Base-by-base conservation (phyloP, 352 stramenopile species). In the Phytopythium cucurbitacearum region DNA sequence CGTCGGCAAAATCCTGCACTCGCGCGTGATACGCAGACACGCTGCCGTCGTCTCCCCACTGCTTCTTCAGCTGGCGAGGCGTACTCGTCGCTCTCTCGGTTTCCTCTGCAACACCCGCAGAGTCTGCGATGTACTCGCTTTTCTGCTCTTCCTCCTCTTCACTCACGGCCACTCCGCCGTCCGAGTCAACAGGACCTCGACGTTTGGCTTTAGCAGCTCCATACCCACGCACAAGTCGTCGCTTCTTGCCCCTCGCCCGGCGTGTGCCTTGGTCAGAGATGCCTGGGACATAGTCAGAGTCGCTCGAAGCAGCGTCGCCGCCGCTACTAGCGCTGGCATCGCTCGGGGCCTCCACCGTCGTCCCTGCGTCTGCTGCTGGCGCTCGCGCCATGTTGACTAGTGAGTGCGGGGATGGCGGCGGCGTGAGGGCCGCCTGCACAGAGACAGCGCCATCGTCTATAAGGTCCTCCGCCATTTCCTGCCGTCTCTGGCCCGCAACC, bases 31-130 rank as follows among this genome's bases (percentile, higher is more conserved):
- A 68, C 10, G 60, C 48, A 37, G 68, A 61, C 55, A 60, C 38
- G 49, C 62, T 70, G n/a, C 73, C 73, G 40, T 84, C 73, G 49
- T 84, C 73, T 38, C 60, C 51, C 67, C 72, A 83, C 12, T 50
- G 42, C 48, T 67, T 65, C n/a, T 15, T 10, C 34, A 49, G 12
- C 32, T 61, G 47, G 36, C 7, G 51, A 28, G 7, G 32, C 44
- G 1, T 39, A 39, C 35, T 41, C 9, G 13, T 15, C 9, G 11
- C 36, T 13, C 1, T 28, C 21, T 38, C 41, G 39, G 38, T 11
- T n/a, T 34, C 45, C 10, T 41, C 21, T 43, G 10, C 32, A 6
- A 28, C 46, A 11, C 47, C 59, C 21, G 21, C 21, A 28, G 21
- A 2, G 2, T 43, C n/a, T 11, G 35, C 15, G 7, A 38, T 16